These are phyloP conservation scores for Phyllosticta ampelicida DNA, from an alignment of 2,329 filamentous ascomycete genomes.

Conservation along the genomic window DNA sequence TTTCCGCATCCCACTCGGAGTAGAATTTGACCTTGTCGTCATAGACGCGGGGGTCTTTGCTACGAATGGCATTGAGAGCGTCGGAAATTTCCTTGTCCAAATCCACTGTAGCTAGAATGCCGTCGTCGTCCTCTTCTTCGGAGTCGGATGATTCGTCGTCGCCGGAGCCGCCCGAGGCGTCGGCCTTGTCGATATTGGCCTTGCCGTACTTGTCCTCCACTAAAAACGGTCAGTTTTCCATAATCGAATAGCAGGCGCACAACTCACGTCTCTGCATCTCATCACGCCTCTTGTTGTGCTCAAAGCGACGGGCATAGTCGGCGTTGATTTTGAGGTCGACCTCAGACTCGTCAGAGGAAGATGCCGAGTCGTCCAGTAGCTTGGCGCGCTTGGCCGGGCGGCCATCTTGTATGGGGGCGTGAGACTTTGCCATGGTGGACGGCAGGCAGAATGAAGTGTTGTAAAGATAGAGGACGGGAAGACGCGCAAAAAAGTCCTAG, in stretches of 20 bases:
- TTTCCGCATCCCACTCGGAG: slow-evolving; percentile 48
- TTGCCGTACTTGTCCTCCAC: slow-evolving; percentile 82
- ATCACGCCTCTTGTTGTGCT: slow-evolving; percentile 95
- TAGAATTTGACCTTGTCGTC: slow-evolving; percentile 74
- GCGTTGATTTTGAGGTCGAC: slow-evolving; percentile 67
- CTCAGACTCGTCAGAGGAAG: slow-evolving; percentile 16
- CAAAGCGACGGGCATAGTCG: slow-evolving; percentile 79
- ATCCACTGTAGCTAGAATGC: slow-evolving; percentile 71
- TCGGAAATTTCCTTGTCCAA: slow-evolving; percentile 81
- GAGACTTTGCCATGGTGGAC: neutral
- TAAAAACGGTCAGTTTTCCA: slow-evolving; percentile 28
- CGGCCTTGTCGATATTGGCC: slow-evolving; percentile 32
- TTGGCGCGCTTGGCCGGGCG: slow-evolving; percentile 26
- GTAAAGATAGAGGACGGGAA: neutral
- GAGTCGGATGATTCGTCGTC: slow-evolving; percentile 36
- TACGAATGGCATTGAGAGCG: slow-evolving; percentile 76
- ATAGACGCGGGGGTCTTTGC: slow-evolving; percentile 86
- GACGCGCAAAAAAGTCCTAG: slow-evolving; percentile 8
- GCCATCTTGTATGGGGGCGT: slow-evolving; percentile 2
- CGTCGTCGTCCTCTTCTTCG: slow-evolving; percentile 84
- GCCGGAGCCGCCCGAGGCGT: slow-evolving; percentile 47
- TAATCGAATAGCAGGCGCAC: neutral
- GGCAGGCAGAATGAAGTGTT: neutral
- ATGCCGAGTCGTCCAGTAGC: slow-evolving; percentile 23
- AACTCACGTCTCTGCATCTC: slow-evolving; percentile 60